Conservation (phyloP, 345 rosid species). For the Brassica juncea region DNA sequence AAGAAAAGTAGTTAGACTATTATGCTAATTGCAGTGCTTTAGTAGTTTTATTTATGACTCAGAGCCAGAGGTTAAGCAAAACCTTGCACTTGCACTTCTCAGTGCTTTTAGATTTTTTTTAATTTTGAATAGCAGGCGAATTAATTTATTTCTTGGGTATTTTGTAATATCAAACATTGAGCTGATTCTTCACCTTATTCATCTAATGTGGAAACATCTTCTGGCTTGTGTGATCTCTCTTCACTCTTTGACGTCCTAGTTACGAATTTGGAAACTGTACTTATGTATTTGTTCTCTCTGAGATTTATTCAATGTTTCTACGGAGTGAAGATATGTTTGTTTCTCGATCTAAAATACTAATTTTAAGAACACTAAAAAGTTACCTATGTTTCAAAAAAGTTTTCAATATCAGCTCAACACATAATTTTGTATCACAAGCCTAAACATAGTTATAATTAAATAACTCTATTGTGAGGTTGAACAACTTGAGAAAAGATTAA, state of each 20-base stretch:
- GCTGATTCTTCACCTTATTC: conserved; percentile 17
- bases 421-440: neutral
- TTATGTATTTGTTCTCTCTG: neutral
- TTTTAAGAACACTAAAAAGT: too few species aligned
- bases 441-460: too few species aligned
- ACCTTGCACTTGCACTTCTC: conserved; percentile 9
- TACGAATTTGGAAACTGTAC: neutral
- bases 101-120: conserved; percentile 6
- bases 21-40: conserved; percentile 26
- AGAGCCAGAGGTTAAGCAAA: conserved; percentile 7
- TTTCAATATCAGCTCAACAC: neutral
- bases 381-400: too few species aligned
- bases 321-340: neutral
- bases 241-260: neutral
- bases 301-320: neutral
- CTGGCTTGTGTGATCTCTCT: neutral
- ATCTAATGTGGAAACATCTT: conserved; percentile 1
- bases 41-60: neutral
- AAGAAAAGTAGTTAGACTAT: conserved; percentile 9
- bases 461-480: neutral
- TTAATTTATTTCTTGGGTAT: neutral
- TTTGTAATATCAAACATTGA: conserved; percentile 20
- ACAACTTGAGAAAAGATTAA: neutral
- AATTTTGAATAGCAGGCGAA: neutral
- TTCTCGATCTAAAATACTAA: neutral